phyloP scores from a whole-genome alignment of 805 yeast genomes.

The Saturnispora besseyi region DNA sequence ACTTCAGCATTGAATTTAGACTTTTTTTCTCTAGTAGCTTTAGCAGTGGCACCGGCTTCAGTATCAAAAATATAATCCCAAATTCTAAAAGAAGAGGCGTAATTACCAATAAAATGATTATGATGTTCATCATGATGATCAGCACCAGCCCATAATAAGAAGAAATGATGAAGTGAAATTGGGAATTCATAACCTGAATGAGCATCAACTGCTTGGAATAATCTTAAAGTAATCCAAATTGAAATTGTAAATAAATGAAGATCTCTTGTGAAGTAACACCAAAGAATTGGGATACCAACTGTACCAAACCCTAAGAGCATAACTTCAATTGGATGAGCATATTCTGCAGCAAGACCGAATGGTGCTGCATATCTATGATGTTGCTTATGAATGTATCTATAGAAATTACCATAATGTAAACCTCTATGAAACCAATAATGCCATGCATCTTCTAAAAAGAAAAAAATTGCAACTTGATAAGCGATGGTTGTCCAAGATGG shows the following conservation, averaged over 20 bases:
- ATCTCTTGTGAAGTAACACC: conserved; percentile 65
- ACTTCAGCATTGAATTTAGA: conserved; percentile 49
- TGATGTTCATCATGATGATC: conserved; percentile 98
- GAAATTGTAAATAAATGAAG: conserved; percentile 87
- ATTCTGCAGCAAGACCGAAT: conserved; percentile 93
- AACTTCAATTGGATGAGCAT: conserved; percentile 94
- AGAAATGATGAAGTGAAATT: conserved; percentile 83
- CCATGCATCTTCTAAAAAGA: conserved; percentile 88
- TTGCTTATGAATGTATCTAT: conserved; percentile 91
- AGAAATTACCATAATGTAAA: conserved; percentile 80
- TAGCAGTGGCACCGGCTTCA: conserved; percentile 82
- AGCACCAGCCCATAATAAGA: conserved; percentile 98
- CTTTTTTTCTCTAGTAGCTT: conserved; percentile 59
- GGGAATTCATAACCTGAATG: conserved; percentile 99
- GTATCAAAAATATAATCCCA: conserved; percentile 86
- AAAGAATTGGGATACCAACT: conserved; percentile 86
- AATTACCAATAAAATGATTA: conserved; percentile 91
- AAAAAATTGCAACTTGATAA: conserved; percentile 66
- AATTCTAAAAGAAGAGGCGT: conserved; percentile 92
- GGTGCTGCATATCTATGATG: conserved; percentile 98
- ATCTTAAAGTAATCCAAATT: conserved; percentile 77
- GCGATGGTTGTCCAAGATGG: conserved; percentile 54
- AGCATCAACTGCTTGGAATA: conserved; percentile 94
- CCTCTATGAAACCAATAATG: conserved; percentile 93
- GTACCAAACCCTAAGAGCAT: conserved; percentile 89